Conservation (phyloP, 2,329 filamentous ascomycete species). For the Ascochyta lentis region DNA sequence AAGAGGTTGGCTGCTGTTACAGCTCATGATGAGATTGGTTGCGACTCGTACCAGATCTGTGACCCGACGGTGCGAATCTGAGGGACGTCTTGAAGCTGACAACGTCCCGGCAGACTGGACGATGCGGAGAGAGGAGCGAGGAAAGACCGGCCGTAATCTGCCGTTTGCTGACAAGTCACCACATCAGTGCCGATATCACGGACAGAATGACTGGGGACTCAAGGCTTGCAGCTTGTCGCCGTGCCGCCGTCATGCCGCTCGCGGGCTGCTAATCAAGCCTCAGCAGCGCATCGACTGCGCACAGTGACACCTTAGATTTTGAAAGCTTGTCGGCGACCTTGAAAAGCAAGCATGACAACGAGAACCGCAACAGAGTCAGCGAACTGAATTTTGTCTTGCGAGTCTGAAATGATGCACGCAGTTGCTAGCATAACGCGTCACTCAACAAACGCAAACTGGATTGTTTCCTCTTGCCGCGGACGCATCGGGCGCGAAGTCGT, state of each 20-base stretch:
- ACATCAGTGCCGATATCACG: conserved; percentile 10
- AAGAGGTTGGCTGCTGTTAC: conserved; percentile 23
- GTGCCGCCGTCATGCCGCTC: conserved; percentile 1
- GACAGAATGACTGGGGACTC: conserved; percentile 2
- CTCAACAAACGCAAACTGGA: not conserved
- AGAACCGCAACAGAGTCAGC: conserved; percentile 3
- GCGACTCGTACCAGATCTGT: conserved; percentile 8
- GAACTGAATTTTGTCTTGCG: not conserved
- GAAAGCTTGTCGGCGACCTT: conserved; percentile 6
- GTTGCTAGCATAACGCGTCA: conserved; percentile 1
- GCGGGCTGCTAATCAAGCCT: not conserved
- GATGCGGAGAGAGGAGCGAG: conserved; percentile 39
- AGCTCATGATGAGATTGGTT: conserved; percentile 16
- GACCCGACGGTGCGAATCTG: conserved; percentile 11
- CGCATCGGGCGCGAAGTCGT: not conserved
- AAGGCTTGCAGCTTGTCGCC: conserved; percentile 1
- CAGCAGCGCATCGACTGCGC: conserved; percentile 1
- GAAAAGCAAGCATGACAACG: conserved; percentile 8
- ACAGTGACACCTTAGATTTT: not conserved
- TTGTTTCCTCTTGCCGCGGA: not conserved
- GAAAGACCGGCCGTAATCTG: conserved; percentile 24
- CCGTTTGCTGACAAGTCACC: conserved; percentile 32
- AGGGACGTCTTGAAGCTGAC: conserved; percentile 14
- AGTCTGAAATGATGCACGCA: not conserved
- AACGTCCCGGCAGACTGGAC: conserved; percentile 35